Percentiles rank a stretch among this genome's conserved stretches.
Conservation (phyloP, 176 grass and related monocot genomes). For the Juncus effusus region DNA sequence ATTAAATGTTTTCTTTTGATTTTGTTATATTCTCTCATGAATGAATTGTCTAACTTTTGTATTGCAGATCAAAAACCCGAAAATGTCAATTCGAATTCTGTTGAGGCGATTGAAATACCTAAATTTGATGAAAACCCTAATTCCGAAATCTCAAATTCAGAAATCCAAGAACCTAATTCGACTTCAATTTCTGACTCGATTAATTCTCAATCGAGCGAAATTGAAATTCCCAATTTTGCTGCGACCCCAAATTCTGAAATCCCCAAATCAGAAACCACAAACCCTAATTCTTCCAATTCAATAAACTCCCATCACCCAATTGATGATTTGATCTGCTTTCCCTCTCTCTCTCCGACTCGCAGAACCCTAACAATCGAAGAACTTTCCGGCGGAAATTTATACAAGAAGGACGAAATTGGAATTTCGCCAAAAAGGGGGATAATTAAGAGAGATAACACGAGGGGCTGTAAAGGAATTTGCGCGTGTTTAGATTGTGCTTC, state of each 20-base stretch:
- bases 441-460: conserved; percentile 48
- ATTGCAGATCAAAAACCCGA: neutral
- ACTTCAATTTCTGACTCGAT: conserved; percentile 10
- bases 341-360: conserved; percentile 21
- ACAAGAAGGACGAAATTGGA: conserved; percentile 6
- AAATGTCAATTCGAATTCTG: no score
- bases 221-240: conserved; percentile 28
- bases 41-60: conserved; percentile 7
- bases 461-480: conserved; percentile 74
- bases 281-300: conserved; percentile 9
- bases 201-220: conserved; percentile 21
- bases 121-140: neutral
- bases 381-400: conserved; percentile 30
- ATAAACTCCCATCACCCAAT: conserved; percentile 30
- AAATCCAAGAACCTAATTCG: neutral
- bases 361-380: conserved; percentile 47
- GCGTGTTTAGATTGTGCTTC: conserved; percentile 69
- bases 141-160: conserved; percentile 1
- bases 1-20: neutral
- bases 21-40: conserved; percentile 23
- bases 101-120: no score
- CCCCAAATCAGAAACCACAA: conserved; percentile 8
- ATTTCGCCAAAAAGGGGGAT: conserved; percentile 57
- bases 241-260: conserved; percentile 28
- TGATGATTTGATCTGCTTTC: conserved; percentile 26